Evolutionary conservation across 176 grass and related monocot genomes (phyloP), one percentile per base, ranked within the genome.

Genomic region (Ensete glaucum): DNA sequence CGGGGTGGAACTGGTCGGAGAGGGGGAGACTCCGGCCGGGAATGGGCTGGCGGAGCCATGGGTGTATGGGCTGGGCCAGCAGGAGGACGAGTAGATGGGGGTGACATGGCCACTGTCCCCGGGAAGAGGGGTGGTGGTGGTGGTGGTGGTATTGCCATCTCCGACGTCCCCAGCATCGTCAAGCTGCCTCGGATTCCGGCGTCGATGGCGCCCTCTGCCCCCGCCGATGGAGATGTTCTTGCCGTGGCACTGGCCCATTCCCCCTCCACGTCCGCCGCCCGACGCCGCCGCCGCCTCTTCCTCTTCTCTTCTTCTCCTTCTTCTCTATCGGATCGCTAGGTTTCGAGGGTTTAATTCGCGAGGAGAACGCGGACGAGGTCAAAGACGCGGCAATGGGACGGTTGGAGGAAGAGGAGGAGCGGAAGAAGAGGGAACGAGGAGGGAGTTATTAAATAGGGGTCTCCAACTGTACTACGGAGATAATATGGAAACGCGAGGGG

Each of bases 201-300:
- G 84, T 56, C 74, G 88, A 77, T 26, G 79, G 71, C 75, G 15
- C 11, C 78, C 25, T 81, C 71, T 64, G 43, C 9, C 15, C 9
- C 17, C 80, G 55, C 68, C 82, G 50, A 72, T 73, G 50, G 79
- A 78, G 76, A 82, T 75, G 82, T 86, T 95, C 82, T 71, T 87
- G 60, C 88, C 96, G 79, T 99, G 91, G 83, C 96, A 99, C 81
- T 91, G 90, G 50, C 96, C 96, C 96, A 99, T 99, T n/a, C n/a
- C 17, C 69, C 55, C 62, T n/a, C 43, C 34, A 9, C 34, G 43
- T 50, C 67, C 67, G 49, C 67, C 43, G 3, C 48, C 4, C 34
- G 34, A 43, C 67, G 8, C 67, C 67, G 43, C 67, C 27, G 2
- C 29, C n/a, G 2, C 52, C 27, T 19, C 2, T 22, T 57, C 22